phyloP scores from a whole-genome alignment of 495 filamentous ascomycete genomes.

The Aspergillus biplanus region DNA sequence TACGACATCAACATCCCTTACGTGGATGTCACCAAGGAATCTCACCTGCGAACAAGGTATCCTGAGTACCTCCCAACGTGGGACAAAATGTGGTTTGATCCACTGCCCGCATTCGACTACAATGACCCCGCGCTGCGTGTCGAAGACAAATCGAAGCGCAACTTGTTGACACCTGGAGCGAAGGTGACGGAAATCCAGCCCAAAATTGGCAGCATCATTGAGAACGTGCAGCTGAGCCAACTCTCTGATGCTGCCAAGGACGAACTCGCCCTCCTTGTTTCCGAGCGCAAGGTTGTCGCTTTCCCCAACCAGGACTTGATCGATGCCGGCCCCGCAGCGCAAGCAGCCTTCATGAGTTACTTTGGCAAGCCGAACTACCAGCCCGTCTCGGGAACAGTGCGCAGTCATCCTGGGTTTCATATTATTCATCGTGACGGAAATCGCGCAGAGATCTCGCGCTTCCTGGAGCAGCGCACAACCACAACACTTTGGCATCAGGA shows the following conservation, averaged over 20 bases:
- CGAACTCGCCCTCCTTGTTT: conserved; percentile 75
- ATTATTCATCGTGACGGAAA: conserved; percentile 65
- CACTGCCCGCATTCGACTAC: conserved; percentile 62
- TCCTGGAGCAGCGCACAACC: conserved; percentile 57
- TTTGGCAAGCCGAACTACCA: conserved; percentile 66
- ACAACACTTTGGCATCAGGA: conserved; percentile 64
- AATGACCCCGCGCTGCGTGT: conserved; percentile 59
- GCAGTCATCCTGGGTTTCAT: conserved; percentile 60
- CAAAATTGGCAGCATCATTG: conserved; percentile 70
- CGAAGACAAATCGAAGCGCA: conserved; percentile 59
- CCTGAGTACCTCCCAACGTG: conserved; percentile 65
- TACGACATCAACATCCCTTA: conserved; percentile 64
- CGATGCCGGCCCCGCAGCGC: conserved; percentile 65
- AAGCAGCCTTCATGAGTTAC: conserved; percentile 59
- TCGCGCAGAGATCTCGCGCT: conserved; percentile 55
- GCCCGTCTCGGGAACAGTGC: conserved; percentile 56
- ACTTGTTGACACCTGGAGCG: conserved; percentile 53
- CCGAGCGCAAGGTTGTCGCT: conserved; percentile 76
- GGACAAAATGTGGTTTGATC: conserved; percentile 63
- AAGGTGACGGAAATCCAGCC: conserved; percentile 67
- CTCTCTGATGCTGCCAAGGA: conserved; percentile 73
- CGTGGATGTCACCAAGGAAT: conserved; percentile 45
- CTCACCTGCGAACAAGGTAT: conserved; percentile 53
- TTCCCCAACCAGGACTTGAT: conserved; percentile 75
- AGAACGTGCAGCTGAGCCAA: conserved; percentile 71